A percentile compares a stretch with the other conserved stretches of the same genome.
Conservation (phyloP, 1,284 basidiomycete genomes). For the Polyporus tsugae region DNA sequence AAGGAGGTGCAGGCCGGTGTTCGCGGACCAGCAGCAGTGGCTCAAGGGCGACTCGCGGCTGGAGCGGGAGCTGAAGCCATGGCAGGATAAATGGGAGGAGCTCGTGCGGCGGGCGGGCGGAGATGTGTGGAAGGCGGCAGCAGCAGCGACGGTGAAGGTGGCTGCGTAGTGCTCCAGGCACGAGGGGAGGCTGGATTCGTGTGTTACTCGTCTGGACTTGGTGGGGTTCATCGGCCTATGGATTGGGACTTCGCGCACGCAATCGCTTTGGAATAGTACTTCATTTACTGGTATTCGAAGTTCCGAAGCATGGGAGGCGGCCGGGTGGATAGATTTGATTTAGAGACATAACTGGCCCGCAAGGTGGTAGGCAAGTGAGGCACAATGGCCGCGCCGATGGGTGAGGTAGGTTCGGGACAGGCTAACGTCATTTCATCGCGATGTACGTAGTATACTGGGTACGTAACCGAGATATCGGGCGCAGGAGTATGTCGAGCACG, state of each 20-base stretch:
- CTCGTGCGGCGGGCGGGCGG: conserved; percentile 30
- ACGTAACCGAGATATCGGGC: neutral
- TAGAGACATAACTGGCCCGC: neutral
- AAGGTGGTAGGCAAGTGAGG: neutral
- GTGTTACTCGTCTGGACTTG: neutral
- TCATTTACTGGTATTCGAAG: too few species aligned
- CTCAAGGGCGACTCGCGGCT: conserved; percentile 35
- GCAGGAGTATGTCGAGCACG: neutral
- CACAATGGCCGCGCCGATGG: neutral
- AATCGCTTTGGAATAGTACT: too few species aligned
- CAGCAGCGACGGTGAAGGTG: neutral
- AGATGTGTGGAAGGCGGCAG: conserved; percentile 29
- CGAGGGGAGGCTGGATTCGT: too few species aligned
- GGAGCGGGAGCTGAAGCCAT: conserved; percentile 35
- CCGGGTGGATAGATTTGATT: neutral
- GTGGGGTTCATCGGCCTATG: neutral
- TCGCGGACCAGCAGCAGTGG: conserved; percentile 40
- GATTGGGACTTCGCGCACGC: too few species aligned
- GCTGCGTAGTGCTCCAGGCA: neutral
- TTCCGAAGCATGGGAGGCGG: too few species aligned
- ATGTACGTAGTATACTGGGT: neutral
- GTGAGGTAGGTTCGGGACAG: neutral
- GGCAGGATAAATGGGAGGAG: conserved; percentile 28
- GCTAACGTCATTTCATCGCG: neutral
- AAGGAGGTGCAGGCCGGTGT: conserved; percentile 36